Evolutionary conservation across 1,284 basidiomycete genomes (phyloP).

Genomic region (Neonothopanus nambi): DNA sequence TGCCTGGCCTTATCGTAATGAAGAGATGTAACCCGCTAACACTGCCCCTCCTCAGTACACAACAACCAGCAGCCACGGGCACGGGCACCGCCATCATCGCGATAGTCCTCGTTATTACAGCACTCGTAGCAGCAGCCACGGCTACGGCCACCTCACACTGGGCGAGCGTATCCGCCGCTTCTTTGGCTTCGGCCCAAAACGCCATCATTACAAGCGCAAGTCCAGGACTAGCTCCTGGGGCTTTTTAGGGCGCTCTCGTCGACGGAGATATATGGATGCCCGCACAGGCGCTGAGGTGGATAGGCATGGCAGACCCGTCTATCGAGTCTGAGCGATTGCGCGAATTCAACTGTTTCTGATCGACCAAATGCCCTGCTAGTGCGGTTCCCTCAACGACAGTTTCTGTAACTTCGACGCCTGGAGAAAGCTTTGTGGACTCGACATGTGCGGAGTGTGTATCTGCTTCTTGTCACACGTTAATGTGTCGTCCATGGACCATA

Average conservation of each 20-base stretch:
- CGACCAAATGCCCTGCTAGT: too few species aligned
- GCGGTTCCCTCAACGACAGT: too few species aligned
- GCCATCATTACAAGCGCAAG: constrained; percentile 36
- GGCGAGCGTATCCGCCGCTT: constrained; percentile 55
- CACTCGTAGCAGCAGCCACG: constrained; percentile 14
- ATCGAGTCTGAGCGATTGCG: constrained; percentile 53
- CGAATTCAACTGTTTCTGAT: too few species aligned
- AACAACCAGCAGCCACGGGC: neutral
- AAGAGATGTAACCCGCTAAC: constrained; percentile 4
- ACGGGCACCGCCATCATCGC: constrained; percentile 15
- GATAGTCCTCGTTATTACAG: constrained; percentile 23
- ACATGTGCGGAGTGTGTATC: too few species aligned
- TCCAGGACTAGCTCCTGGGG: constrained; percentile 43
- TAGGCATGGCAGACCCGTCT: constrained; percentile 47
- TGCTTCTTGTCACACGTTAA: too few species aligned
- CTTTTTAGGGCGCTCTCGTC: constrained; percentile 46
- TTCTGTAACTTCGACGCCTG: too few species aligned
- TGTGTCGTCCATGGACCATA: too few species aligned
- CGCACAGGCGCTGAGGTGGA: constrained; percentile 28
- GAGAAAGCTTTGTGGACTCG: too few species aligned
- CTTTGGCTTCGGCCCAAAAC: constrained; percentile 51
- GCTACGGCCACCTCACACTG: constrained; percentile 36
- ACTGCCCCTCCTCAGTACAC: neutral
- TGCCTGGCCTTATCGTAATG: neutral
- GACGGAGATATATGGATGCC: constrained; percentile 48